Percentiles rank a stretch among this genome's conserved stretches.
Evolutionary conservation across 2,329 filamentous ascomycete species (phyloP).

Genomic region (Pyrenochaeta sp.): DNA sequence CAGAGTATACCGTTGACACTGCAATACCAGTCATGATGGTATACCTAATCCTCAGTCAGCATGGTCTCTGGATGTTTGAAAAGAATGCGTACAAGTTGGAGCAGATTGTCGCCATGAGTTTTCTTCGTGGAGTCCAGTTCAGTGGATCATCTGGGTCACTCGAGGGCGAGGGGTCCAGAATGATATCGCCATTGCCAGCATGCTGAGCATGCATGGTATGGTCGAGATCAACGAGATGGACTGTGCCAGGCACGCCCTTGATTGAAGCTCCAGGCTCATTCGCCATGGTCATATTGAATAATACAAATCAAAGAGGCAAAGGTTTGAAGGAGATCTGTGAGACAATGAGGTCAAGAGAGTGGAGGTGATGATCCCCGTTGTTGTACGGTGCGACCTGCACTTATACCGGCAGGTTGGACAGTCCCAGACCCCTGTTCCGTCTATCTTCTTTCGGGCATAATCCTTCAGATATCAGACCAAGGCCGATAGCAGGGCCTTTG

Average conservation of each 20-base stretch:
- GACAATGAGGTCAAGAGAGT: background rate
- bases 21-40: conserved; percentile 59
- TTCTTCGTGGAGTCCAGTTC: conserved; percentile 42
- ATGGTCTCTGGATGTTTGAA: background rate
- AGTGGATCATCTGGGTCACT: conserved; percentile 45
- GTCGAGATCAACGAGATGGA: conserved; percentile 53
- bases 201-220: conserved; percentile 48
- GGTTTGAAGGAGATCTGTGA: too few relatives aligned
- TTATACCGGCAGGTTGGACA: background rate
- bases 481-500: background rate
- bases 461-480: background rate
- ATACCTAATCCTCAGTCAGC: conserved; percentile 53
- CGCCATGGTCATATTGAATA: conserved; percentile 13
- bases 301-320: too few relatives aligned
- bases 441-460: background rate
- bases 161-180: conserved; percentile 50
- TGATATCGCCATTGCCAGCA: conserved; percentile 48
- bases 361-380: background rate
- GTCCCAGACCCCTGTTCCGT: background rate
- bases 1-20: conserved; percentile 58
- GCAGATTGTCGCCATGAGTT: conserved; percentile 33
- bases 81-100: conserved; percentile 28
- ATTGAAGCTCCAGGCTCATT: background rate
- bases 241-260: conserved; percentile 47
- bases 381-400: background rate